These are phyloP conservation scores for Pseudozyma flocculosa DNA, from an alignment of 1,284 basidiomycete species.

Conservation along the genomic window DNA sequence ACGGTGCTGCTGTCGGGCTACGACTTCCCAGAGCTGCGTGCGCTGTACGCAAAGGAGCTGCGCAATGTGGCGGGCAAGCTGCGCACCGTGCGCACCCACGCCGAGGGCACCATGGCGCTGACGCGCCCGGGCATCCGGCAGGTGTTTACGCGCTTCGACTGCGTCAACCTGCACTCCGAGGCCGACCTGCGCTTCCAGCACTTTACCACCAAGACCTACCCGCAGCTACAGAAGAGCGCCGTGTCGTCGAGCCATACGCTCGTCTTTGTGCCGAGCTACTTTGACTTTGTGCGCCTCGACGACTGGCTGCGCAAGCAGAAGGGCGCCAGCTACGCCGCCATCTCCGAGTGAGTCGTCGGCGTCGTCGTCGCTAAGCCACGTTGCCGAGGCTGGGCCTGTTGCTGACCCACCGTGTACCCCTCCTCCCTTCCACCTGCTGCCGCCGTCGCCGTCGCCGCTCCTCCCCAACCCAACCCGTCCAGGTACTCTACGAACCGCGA, in stretches of 20 bases:
- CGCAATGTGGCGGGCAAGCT: conserved; percentile 84
- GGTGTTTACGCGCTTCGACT: conserved; percentile 76
- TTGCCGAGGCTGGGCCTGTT: neutral
- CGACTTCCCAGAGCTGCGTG: conserved; percentile 83
- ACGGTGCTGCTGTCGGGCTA: conserved; percentile 83
- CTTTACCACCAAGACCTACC: conserved; percentile 83
- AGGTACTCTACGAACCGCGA: conserved; percentile 91
- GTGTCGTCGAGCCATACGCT: conserved; percentile 83
- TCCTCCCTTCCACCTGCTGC: neutral
- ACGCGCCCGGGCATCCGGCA: conserved; percentile 57
- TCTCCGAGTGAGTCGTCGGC: conserved; percentile 73
- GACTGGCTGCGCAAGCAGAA: conserved; percentile 70
- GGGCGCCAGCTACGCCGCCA: conserved; percentile 68
- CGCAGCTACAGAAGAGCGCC: conserved; percentile 80
- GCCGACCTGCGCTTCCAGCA: conserved; percentile 80
- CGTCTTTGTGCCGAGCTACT: conserved; percentile 89
- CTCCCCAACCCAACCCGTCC: conserved; percentile 1
- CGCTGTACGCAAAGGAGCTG: conserved; percentile 72
- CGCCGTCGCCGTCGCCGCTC: neutral
- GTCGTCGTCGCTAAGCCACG: too few species aligned
- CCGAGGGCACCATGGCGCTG: conserved; percentile 19
- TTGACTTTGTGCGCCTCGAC: conserved; percentile 90
- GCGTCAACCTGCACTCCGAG: conserved; percentile 72
- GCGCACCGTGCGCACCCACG: conserved; percentile 16
- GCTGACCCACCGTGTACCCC: conserved; percentile 3